These are phyloP conservation scores for Pseudevernia furfuracea DNA, from an alignment of 495 filamentous ascomycete genomes.

Conservation along the genomic window DNA sequence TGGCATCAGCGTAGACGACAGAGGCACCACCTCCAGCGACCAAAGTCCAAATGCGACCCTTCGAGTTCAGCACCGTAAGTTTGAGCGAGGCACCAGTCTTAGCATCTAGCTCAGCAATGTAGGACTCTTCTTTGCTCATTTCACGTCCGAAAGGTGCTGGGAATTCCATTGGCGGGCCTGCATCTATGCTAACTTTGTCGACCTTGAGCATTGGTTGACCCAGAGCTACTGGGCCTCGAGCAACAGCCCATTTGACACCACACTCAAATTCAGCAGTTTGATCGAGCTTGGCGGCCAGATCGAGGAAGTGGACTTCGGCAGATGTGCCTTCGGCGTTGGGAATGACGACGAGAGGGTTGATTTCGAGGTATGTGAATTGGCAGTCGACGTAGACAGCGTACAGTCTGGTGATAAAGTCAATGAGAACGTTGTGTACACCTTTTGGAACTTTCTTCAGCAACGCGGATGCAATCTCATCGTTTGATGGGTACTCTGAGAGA, in stretches of 20 bases:
- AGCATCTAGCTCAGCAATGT: constrained; percentile 95
- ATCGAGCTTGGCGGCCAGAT: constrained; percentile 96
- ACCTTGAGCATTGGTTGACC: constrained; percentile 58
- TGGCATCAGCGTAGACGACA: constrained; percentile 97
- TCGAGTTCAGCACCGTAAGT: constrained; percentile 87
- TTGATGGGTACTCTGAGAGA: constrained; percentile 88
- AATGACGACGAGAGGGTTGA: constrained; percentile 97
- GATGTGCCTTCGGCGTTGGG: constrained; percentile 88
- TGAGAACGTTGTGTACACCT: constrained; percentile 93
- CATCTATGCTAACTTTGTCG: constrained; percentile 86
- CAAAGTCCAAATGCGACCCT: constrained; percentile 92
- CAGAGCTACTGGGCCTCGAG: constrained; percentile 77
- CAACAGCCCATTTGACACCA: constrained; percentile 96
- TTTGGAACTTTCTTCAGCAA: constrained; percentile 89
- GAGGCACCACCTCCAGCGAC: constrained; percentile 99
- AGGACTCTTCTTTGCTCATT: constrained; percentile 94
- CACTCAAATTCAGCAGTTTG: constrained; percentile 99
- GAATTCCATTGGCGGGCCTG: constrained; percentile 97
- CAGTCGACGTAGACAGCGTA: constrained; percentile 99
- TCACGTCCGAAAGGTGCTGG: constrained; percentile 98
- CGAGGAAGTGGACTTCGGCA: constrained; percentile 93
- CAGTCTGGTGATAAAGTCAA: constrained; percentile 91
- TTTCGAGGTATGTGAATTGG: constrained; percentile 99
- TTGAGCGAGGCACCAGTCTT: constrained; percentile 99
- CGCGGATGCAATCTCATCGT: constrained; percentile 77